Evolutionary conservation across 176 grass and related monocot species (phyloP).

Genomic region (Triticum monococcum): DNA sequence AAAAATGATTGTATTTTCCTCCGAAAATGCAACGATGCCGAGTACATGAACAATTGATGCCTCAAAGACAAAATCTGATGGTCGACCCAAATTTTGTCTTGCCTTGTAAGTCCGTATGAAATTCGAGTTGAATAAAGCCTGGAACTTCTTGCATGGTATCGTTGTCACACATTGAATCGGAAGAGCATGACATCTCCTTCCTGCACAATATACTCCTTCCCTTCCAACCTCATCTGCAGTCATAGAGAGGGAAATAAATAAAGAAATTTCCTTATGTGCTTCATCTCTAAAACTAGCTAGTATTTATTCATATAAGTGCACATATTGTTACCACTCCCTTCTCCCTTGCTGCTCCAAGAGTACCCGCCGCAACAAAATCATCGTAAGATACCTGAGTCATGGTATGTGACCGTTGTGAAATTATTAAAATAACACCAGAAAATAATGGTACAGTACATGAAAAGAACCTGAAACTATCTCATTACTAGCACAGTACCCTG

Average conservation of each 20-base stretch:
- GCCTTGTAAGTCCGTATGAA: conserved; percentile 25
- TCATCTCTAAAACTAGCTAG: background rate
- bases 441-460: background rate
- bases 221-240: conserved; percentile 82
- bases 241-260: conserved; percentile 16
- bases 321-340: conserved; percentile 84
- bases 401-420: conserved; percentile 2
- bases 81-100: background rate
- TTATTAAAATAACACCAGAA: conserved; percentile 13
- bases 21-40: background rate
- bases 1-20: background rate
- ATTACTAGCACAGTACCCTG: background rate
- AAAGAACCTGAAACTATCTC: background rate
- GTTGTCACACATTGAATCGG: conserved; percentile 82
- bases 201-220: conserved; percentile 88
- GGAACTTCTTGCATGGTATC: background rate
- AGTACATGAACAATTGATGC: background rate
- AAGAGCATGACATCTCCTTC: conserved; percentile 99
- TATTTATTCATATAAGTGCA: background rate
- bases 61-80: conserved; percentile 4
- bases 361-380: conserved; percentile 80
- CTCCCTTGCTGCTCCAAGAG: conserved; percentile 84
- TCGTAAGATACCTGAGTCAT: conserved; percentile 74
- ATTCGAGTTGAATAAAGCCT: background rate
- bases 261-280: background rate